Evolutionary conservation across 495 filamentous ascomycete genomes (phyloP).

Genomic region (Penicillium angulare): DNA sequence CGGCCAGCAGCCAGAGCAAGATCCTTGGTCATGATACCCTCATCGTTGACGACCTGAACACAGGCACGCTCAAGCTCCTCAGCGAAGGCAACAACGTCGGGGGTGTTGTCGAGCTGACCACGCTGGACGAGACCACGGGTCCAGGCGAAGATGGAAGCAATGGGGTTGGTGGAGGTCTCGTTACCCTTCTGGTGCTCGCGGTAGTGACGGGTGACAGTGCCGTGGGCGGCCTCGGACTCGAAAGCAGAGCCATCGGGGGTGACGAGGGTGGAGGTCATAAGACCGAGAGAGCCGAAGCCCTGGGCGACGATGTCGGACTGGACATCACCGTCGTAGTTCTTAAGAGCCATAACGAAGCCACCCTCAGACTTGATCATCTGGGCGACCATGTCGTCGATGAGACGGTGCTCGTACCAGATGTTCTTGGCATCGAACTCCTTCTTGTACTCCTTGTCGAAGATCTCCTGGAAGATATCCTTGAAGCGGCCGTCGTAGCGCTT

Average conservation of each 20-base stretch:
- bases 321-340: constrained; percentile 99
- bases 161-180: constrained; percentile 97
- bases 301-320: constrained; percentile 98
- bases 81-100: constrained; percentile 84
- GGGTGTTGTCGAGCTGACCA: constrained; percentile 84
- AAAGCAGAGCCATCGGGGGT: constrained; percentile 94
- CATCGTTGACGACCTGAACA: constrained; percentile 85
- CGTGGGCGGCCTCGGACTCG: constrained; percentile 96
- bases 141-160: constrained; percentile 98
- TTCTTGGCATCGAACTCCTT: constrained; percentile 81
- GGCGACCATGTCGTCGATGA: constrained; percentile 99
- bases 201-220: constrained; percentile 97
- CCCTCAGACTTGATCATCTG: constrained; percentile 99
- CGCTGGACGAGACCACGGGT: constrained; percentile 92
- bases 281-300: constrained; percentile 94
- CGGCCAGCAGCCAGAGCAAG: constrained; percentile 87
- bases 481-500: constrained; percentile 98
- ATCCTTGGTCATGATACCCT: constrained; percentile 99
- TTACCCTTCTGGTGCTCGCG: constrained; percentile 96
- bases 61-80: constrained; percentile 93
- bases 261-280: constrained; percentile 97
- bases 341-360: constrained; percentile 94
- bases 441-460: constrained; percentile 86
- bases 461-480: constrained; percentile 99
- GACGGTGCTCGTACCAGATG: constrained; percentile 98